Evolutionary conservation across 169 alveolate species (phyloP).

Genomic region (Eimeria zaria): DNA sequence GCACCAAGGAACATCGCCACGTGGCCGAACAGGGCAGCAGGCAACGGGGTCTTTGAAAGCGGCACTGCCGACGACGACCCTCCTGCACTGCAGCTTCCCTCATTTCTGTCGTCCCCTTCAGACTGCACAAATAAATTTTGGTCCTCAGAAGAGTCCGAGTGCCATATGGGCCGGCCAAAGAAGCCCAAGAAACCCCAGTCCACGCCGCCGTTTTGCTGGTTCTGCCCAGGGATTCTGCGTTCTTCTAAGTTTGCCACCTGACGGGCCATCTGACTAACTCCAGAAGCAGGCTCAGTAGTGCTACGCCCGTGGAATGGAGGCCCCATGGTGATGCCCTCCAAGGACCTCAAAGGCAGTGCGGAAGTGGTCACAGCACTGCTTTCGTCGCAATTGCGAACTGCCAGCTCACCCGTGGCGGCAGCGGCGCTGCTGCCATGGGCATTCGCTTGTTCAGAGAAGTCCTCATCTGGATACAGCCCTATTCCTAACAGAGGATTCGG

Average conservation of each 20-base stretch:
- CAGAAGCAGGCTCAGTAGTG: slow-evolving; percentile 9
- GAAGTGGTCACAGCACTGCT: not conserved
- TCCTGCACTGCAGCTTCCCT: not conserved
- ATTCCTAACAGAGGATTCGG: not conserved
- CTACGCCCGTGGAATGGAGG: not conserved
- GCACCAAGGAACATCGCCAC: slow-evolving; percentile 70
- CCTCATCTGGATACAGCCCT: slow-evolving; percentile 17
- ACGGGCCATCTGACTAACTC: not conserved
- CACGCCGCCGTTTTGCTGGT: not conserved
- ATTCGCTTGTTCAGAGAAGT: not conserved
- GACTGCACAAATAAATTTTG: not conserved
- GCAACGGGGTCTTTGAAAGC: slow-evolving; percentile 30
- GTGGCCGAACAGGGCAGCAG: slow-evolving; percentile 53
- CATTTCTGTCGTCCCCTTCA: not conserved
- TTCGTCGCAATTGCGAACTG: not conserved
- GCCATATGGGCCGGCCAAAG: slow-evolving; percentile 67
- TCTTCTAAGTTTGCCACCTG: slow-evolving; percentile 3
- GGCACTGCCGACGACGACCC: not conserved
- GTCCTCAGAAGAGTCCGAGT: slow-evolving; percentile 19
- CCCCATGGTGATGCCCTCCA: slow-evolving; percentile 28
- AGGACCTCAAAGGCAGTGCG: not conserved
- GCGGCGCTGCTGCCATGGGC: slow-evolving; percentile 39
- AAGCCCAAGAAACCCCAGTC: slow-evolving; percentile 30
- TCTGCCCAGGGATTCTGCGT: not conserved
- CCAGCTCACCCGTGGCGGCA: slow-evolving; percentile 50